phyloP scores from a whole-genome alignment of 345 rosid genomes.

The Eucalyptus lansdowneana region DNA sequence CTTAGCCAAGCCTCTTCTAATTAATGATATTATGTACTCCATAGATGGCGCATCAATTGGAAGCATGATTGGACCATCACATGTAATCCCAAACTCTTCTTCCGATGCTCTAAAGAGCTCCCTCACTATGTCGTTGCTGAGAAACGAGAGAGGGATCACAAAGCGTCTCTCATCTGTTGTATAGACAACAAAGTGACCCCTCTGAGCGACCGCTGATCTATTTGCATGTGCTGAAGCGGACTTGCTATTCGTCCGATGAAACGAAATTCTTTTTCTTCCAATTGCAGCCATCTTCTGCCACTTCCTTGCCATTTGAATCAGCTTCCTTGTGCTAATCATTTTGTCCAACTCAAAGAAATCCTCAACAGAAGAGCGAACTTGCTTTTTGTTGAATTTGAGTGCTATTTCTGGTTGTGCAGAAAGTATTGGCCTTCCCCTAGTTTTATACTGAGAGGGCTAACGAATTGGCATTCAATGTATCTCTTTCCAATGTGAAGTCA shows the following conservation, averaged over 20 bases:
- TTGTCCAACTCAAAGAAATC: not conserved
- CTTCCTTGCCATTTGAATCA: not conserved
- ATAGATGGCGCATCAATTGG: not conserved
- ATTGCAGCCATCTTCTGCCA: constrained; percentile 5
- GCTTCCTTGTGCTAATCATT: constrained; percentile 3
- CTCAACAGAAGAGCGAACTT: not conserved
- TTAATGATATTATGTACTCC: constrained; percentile 4
- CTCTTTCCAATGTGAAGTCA: not conserved
- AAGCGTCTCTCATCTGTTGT: not conserved
- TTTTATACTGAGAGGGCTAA: not conserved
- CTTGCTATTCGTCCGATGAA: not conserved
- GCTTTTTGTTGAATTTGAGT: not conserved
- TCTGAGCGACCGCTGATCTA: not conserved
- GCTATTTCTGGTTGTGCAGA: not conserved
- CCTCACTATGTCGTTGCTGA: not conserved
- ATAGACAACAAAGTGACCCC: constrained; percentile 14
- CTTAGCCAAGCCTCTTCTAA: not conserved
- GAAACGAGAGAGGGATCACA: constrained; percentile 4
- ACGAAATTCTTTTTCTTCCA: not conserved
- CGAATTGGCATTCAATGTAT: not conserved
- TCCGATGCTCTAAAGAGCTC: not conserved
- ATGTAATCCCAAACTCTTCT: not conserved
- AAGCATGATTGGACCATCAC: not conserved
- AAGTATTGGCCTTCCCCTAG: not conserved
- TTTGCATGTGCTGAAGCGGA: not conserved